Percentiles rank a stretch among this genome's conserved stretches.
phyloP scores from a whole-genome alignment of 768 basidiomycete genomes.

The Tephrocybe rancida region DNA sequence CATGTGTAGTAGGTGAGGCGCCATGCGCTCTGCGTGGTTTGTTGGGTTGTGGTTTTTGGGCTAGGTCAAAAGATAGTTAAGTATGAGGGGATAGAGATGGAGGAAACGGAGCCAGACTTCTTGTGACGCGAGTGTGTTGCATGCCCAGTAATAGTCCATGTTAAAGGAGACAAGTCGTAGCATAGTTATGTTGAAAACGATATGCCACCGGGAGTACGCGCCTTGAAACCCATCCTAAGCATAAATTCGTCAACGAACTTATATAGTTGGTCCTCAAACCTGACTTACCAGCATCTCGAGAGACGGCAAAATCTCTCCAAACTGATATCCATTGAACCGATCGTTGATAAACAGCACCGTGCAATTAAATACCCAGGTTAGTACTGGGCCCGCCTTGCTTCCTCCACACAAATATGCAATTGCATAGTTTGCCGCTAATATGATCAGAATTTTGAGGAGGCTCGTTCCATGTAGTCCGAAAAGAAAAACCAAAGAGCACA shows the following conservation, averaged over 20 bases:
- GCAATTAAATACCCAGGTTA: conserved; percentile 82
- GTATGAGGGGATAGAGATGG: not conserved
- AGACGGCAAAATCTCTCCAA: conserved; percentile 53
- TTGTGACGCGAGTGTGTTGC: conserved; percentile 35
- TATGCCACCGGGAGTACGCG: conserved; percentile 88
- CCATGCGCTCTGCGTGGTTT: conserved; percentile 63
- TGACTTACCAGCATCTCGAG: conserved; percentile 65
- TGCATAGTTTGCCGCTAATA: conserved; percentile 70
- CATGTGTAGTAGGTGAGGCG: conserved; percentile 52
- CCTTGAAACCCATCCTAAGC: conserved; percentile 68
- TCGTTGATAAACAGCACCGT: conserved; percentile 79
- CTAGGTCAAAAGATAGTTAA: not conserved
- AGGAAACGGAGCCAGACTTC: conserved; percentile 28
- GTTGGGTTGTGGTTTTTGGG: conserved; percentile 24
- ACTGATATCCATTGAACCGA: conserved; percentile 71
- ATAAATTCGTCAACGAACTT: conserved; percentile 6
- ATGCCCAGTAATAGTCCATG: conserved; percentile 92
- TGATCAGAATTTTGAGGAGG: conserved; percentile 72
- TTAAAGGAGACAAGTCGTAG: conserved; percentile 90
- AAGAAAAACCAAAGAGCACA: conserved; percentile 67
- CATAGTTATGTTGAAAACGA: conserved; percentile 96
- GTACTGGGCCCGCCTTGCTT: conserved; percentile 46
- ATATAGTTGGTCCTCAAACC: not conserved
- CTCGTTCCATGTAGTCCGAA: conserved; percentile 81
- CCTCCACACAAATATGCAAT: conserved; percentile 51